These are phyloP conservation scores for Podosphaera fusca DNA, from an alignment of 2,329 filamentous ascomycete species.

Conservation along the genomic window DNA sequence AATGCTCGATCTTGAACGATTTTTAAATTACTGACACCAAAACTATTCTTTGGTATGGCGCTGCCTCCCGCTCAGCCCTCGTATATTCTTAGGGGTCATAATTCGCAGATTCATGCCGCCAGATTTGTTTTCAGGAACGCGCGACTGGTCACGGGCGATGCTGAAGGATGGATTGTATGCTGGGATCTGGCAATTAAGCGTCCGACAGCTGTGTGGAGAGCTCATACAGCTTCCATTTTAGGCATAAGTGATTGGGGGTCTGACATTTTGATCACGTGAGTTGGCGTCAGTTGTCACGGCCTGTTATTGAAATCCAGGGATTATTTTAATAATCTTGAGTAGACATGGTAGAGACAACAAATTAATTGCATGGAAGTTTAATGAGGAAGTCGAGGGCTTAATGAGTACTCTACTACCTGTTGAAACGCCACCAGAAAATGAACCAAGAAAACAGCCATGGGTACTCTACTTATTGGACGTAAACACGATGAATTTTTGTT, in stretches of 20 bases:
- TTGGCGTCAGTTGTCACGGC: constrained; percentile 8
- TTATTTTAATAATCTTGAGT: neutral
- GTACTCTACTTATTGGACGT: constrained; percentile 64
- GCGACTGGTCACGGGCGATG: constrained; percentile 66
- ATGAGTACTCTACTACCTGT: constrained; percentile 51
- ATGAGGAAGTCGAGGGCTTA: constrained; percentile 31
- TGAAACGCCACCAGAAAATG: constrained; percentile 24
- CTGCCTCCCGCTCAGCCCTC: constrained; percentile 13
- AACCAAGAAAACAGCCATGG: constrained; percentile 45
- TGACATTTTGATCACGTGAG: constrained; percentile 67
- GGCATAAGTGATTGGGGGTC: constrained; percentile 46
- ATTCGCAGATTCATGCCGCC: constrained; percentile 54
- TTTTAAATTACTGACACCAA: neutral
- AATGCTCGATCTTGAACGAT: too few species aligned
- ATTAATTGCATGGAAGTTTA: constrained; percentile 63
- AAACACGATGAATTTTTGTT: constrained; percentile 89
- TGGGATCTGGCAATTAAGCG: constrained; percentile 74
- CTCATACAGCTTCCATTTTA: constrained; percentile 57
- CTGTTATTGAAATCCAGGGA: neutral
- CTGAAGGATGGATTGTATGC: constrained; percentile 66
- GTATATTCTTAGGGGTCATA: constrained; percentile 66
- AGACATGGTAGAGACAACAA: constrained; percentile 84
- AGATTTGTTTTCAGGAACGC: constrained; percentile 50
- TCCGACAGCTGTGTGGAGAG: constrained; percentile 63
- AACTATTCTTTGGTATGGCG: constrained; percentile 7